Conservation (phyloP, 331 rosid species). For the Rhamnella rubrinervis region DNA sequence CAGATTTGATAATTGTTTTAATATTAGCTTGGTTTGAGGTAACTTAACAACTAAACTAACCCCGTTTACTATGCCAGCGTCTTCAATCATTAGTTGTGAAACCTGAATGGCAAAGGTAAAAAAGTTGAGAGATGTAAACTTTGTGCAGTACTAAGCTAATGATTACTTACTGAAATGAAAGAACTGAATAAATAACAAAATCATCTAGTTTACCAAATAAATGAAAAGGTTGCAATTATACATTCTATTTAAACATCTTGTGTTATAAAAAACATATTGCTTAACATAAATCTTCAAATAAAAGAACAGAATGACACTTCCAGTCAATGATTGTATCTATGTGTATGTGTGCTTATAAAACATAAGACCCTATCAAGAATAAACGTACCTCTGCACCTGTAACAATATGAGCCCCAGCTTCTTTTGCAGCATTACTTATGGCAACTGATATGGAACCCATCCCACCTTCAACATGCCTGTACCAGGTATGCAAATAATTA, state of each 20-base stretch:
- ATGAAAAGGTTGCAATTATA: neutral
- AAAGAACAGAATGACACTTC: neutral
- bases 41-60: constrained; percentile 49
- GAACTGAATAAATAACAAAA: neutral
- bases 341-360: too few relatives aligned
- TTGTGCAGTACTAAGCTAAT: neutral
- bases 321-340: too few relatives aligned
- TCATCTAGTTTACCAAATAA: neutral
- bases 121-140: neutral
- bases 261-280: neutral
- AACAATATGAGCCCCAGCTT: constrained; percentile 64
- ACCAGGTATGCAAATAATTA: constrained; percentile 13
- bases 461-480: constrained; percentile 77
- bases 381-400: constrained; percentile 57
- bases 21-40: constrained; percentile 27
- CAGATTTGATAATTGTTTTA: neutral
- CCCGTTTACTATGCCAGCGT: constrained; percentile 59
- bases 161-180: neutral
- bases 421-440: constrained; percentile 62
- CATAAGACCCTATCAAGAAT: neutral
- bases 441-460: constrained; percentile 78
- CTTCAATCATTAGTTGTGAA: constrained; percentile 54
- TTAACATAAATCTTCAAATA: neutral
- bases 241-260: neutral
- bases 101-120: constrained; percentile 40